phyloP scores from a whole-genome alignment of 805 yeast genomes.

The Lachancea sp. region DNA sequence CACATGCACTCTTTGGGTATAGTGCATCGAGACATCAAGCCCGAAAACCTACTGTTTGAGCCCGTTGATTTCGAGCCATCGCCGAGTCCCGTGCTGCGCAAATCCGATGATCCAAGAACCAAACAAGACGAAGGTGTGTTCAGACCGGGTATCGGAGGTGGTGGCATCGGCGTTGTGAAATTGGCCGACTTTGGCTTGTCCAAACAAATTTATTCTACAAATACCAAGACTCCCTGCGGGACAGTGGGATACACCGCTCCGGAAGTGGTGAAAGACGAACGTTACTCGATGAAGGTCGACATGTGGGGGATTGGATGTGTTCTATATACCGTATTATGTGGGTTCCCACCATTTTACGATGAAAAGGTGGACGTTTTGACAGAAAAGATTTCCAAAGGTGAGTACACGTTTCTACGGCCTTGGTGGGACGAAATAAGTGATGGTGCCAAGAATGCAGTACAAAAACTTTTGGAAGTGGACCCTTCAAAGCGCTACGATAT shows the following conservation, averaged over 20 bases:
- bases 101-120: slow-evolving; percentile 58
- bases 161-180: slow-evolving; percentile 83
- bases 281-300: slow-evolving; percentile 89
- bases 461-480: slow-evolving; percentile 60
- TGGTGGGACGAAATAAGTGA: slow-evolving; percentile 84
- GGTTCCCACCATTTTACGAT: slow-evolving; percentile 96
- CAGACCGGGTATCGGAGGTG: slow-evolving; percentile 77
- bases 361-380: slow-evolving; percentile 58
- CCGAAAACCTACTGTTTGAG: slow-evolving; percentile 65
- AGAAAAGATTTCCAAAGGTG: slow-evolving; percentile 62
- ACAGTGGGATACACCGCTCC: slow-evolving; percentile 99
- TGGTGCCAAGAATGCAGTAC: slow-evolving; percentile 65
- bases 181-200: slow-evolving; percentile 94
- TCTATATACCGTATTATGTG: slow-evolving; percentile 85
- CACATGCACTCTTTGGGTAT: slow-evolving; percentile 72
- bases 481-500: slow-evolving; percentile 63
- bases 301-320: slow-evolving; percentile 99
- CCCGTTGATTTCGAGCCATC: slow-evolving; percentile 50
- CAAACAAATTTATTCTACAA: slow-evolving; percentile 79
- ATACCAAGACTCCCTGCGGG: slow-evolving; percentile 96
- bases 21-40: slow-evolving; percentile 79
- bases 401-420: slow-evolving; percentile 66
- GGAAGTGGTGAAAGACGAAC: slow-evolving; percentile 90
- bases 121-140: slow-evolving; percentile 88
- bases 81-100: slow-evolving; percentile 37